Evolutionary conservation across 768 basidiomycete species (phyloP).

Genomic region (Galerina marginata): DNA sequence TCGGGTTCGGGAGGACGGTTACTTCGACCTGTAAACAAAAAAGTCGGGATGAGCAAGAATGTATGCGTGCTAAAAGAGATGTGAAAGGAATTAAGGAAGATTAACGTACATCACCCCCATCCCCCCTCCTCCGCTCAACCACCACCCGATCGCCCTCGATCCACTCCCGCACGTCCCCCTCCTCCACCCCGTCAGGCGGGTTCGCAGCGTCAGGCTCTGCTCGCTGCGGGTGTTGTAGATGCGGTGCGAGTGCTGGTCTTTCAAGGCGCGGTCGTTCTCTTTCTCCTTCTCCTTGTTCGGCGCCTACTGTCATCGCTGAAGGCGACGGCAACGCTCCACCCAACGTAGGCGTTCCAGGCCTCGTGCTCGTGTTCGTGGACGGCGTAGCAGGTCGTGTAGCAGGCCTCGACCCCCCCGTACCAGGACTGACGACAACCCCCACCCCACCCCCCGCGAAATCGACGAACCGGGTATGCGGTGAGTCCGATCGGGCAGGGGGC

Average conservation of each 20-base stretch:
- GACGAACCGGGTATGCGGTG: not conserved
- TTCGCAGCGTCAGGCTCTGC: constrained; percentile 8
- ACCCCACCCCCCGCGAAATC: not conserved
- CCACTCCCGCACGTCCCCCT: constrained; percentile 28
- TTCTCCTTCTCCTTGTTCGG: constrained; percentile 8
- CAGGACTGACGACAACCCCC: not conserved
- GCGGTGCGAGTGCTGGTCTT: not conserved
- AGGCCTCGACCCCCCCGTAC: not conserved
- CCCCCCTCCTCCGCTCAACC: constrained; percentile 29
- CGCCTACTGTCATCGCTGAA: not conserved
- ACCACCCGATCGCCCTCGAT: constrained; percentile 30
- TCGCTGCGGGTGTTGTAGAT: constrained; percentile 1
- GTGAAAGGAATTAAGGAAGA: not conserved
- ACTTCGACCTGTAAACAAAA: constrained; percentile 58
- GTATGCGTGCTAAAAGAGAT: not conserved
- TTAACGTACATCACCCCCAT: constrained; percentile 34
- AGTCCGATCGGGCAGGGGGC: constrained; percentile 1
- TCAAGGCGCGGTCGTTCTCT: not conserved
- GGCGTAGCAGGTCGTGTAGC: not conserved
- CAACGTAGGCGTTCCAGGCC: not conserved
- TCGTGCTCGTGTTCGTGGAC: too few species aligned
- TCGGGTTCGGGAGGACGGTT: constrained; percentile 55
- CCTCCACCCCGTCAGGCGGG: constrained; percentile 26
- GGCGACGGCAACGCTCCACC: not conserved
- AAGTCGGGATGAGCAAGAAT: not conserved